These are phyloP conservation scores for Eucalyptus urophylla DNA, from an alignment of 345 rosid species.

Conservation along the genomic window DNA sequence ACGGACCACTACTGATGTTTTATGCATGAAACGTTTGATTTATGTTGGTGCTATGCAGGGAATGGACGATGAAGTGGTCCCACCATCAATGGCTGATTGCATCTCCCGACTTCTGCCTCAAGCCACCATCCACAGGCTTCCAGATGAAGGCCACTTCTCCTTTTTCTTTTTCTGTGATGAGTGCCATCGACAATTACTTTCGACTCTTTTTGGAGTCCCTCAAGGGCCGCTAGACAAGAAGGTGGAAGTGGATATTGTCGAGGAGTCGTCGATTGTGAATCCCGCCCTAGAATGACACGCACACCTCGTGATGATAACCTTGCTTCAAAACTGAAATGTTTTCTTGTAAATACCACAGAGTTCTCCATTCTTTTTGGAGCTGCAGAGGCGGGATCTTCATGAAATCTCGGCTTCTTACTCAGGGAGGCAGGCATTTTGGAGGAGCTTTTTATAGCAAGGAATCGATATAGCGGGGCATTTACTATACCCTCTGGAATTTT, in stretches of 20 bases:
- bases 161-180: conserved; percentile 69
- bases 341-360: conserved; percentile 30
- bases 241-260: conserved; percentile 1
- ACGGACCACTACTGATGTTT: not conserved
- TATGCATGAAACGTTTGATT: not conserved
- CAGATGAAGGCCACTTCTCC: conserved; percentile 82
- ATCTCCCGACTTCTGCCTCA: conserved; percentile 65
- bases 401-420: not conserved
- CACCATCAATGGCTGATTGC: conserved; percentile 55
- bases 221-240: conserved; percentile 33
- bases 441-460: not conserved
- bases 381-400: not conserved
- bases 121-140: conserved; percentile 51
- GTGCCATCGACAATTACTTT: conserved; percentile 68
- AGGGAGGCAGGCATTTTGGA: not conserved
- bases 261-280: not conserved
- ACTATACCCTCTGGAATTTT: not conserved
- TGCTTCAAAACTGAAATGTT: not conserved
- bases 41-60: conserved; percentile 32
- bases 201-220: conserved; percentile 58
- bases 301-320: not conserved
- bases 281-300: conserved; percentile 6
- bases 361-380: conserved; percentile 7
- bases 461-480: not conserved
- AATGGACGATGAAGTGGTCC: conserved; percentile 59